Percentiles rank a stretch among this genome's conserved stretches.
Conservation (phyloP, 2,329 filamentous ascomycete genomes). For the Epichloe gansuensis region DNA sequence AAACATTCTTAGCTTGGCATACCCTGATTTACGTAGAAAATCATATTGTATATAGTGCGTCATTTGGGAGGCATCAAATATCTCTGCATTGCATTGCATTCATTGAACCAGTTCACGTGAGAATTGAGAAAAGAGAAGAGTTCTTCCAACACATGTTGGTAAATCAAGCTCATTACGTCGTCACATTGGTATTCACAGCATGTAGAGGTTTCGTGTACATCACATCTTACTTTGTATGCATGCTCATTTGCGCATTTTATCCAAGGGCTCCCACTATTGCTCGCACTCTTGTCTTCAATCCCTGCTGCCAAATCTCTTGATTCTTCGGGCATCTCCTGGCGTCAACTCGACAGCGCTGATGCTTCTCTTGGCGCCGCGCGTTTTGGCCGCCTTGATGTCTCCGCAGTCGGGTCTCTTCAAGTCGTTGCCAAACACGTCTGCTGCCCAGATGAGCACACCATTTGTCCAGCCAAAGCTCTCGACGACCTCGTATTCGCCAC, state of each 20-base stretch:
- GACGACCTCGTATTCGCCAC: slow-evolving; percentile 57
- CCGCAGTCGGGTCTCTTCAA: slow-evolving; percentile 44
- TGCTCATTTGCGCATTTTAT: background rate
- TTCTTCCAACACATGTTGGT: background rate
- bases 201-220: background rate
- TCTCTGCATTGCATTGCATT: background rate
- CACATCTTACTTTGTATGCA: background rate
- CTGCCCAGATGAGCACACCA: slow-evolving; percentile 53
- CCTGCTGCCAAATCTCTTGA: slow-evolving; percentile 31
- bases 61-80: background rate
- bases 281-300: background rate
- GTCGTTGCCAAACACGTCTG: slow-evolving; percentile 45
- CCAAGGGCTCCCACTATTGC: background rate
- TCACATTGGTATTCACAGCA: background rate
- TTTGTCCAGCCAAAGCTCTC: slow-evolving; percentile 62
- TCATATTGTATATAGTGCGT: background rate
- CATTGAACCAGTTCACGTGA: background rate
- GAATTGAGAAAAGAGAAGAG: background rate
- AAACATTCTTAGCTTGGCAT: background rate
- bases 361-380: slow-evolving; percentile 15
- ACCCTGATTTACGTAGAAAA: background rate
- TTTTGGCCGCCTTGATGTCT: slow-evolving; percentile 30
- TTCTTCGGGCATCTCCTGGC: slow-evolving; percentile 31
- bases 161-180: background rate
- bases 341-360: slow-evolving; percentile 34